Evolutionary conservation across 345 rosid genomes (phyloP), one percentile per base, ranked within the genome.

Genomic region (Stellera chamaejasme): DNA sequence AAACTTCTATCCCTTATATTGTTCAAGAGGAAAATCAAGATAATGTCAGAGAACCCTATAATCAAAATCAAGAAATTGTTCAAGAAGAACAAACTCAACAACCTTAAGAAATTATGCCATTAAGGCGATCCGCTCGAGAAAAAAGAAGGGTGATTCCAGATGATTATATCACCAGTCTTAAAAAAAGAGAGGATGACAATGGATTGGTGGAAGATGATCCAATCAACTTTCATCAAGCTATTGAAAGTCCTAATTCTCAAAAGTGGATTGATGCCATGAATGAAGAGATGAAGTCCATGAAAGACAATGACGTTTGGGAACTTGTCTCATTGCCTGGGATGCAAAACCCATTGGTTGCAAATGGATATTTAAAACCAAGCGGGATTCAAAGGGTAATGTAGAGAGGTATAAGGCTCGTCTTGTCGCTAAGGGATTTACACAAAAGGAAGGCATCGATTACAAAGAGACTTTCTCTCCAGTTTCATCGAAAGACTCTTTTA

Each of bases 181-280:
- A 32, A 32, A 32, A 32, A 32, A 32, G 15, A 10, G 51, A 48
- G n/a, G 51, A 11, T 48, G 51, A 16, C 9, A 48, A 13, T 48
- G 51, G 51, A 16, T 8, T 48, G 51, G 2, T 48, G 39, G 27
- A 50, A 25, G 39, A 50, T 50, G 54, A 50, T 50, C 54, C 28
- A 50, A 50, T 50, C 54, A 50, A 5, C 54, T 50, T 50, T 25
- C 39, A 26, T 25, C 54, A 50, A 50, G 54, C 28, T 11, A 50
- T 50, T 10, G 13, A 50, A 50, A 50, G 54, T 50, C 27, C 58
- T 42, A 54, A 54, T 19, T 54, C 44, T 32, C 1, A 54, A 54
- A 54, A 54, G n/a, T 54, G 43, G 2, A 52, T 52, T 15, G 56
- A 26, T 26, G 56, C 56, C 43, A 52, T 52, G 56, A 26, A 52